A percentile compares a stretch with the other conserved stretches of the same genome.
Conservation (phyloP, 257 asterid species). For the Nicotiana paniculata region DNA sequence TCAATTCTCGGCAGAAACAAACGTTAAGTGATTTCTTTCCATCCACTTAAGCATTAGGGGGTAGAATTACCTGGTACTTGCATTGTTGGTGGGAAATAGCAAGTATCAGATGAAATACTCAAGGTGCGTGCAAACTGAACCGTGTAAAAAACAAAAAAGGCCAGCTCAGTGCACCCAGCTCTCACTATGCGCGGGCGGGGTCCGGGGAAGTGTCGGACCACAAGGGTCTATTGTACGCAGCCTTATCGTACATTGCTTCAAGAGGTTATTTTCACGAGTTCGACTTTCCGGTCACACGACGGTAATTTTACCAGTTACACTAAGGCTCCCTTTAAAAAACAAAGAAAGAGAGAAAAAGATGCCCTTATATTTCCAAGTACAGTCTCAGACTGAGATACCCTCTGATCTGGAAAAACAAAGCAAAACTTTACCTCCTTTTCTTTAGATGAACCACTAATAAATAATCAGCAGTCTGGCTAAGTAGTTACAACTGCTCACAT, state of each 20-base stretch:
- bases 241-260: no score
- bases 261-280: no score
- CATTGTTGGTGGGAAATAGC: not conserved
- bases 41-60: no score
- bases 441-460: not conserved
- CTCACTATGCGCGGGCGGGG: no score
- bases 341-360: not conserved
- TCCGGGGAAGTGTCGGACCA: no score
- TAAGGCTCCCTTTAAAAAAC: not conserved
- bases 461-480: not conserved
- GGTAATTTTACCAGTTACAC: no score
- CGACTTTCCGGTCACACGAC: no score
- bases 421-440: not conserved
- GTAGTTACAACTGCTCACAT: constrained; percentile 42
- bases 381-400: not conserved
- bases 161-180: no score
- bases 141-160: no score
- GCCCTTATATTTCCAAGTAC: not conserved
- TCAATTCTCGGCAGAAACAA: not conserved
- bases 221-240: no score
- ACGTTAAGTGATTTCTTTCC: not conserved
- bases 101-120: not conserved
- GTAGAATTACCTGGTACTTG: not conserved
- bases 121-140: not conserved
- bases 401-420: constrained; percentile 17